phyloP scores from a whole-genome alignment of 164 flowering plant species.

The Nymphaea thermarum region DNA sequence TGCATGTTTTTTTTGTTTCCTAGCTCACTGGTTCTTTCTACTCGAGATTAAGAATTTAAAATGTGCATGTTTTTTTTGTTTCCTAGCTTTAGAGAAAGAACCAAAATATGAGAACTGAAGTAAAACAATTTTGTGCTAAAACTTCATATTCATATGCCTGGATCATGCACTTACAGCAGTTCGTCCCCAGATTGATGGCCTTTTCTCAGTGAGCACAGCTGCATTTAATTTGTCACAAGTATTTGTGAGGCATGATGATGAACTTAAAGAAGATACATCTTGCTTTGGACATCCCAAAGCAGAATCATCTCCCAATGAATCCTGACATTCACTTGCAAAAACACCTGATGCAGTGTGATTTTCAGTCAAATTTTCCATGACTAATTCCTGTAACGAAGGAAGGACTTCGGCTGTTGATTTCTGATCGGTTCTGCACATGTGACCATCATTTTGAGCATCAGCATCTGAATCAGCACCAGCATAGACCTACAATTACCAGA shows the following conservation, averaged over 20 bases:
- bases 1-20: no score
- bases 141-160: not conserved
- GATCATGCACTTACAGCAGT: constrained; percentile 49
- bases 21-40: no score
- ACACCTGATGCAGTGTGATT: constrained; percentile 4
- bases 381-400: constrained; percentile 12
- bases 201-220: constrained; percentile 14
- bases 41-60: no score
- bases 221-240: constrained; percentile 7
- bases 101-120: no score
- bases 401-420: constrained; percentile 16
- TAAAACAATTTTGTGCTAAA: no score
- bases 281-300: constrained; percentile 15
- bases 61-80: no score
- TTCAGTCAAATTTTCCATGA: constrained; percentile 14
- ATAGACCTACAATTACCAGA: constrained; percentile 20
- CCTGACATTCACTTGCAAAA: constrained; percentile 10
- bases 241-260: constrained; percentile 3
- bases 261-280: not conserved
- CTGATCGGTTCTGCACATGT: constrained; percentile 11
- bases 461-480: constrained; percentile 24
- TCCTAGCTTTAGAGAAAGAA: no score
- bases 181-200: constrained; percentile 52
- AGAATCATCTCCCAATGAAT: constrained; percentile 12
- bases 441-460: constrained; percentile 18